Evolutionary conservation across 805 yeast genomes (phyloP).

Genomic region (Torulaspora quercuum): DNA sequence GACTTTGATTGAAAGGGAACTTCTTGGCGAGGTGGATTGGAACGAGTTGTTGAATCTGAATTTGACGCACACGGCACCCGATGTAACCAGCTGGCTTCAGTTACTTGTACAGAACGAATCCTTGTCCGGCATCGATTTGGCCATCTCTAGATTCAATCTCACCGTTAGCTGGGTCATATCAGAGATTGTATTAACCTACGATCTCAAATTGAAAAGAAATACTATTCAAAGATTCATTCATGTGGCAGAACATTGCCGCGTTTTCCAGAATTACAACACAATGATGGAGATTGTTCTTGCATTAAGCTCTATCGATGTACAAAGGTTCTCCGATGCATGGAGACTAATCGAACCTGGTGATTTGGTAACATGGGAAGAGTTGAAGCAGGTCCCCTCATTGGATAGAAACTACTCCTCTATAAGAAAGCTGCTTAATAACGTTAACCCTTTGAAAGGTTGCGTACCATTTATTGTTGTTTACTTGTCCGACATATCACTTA

Average conservation of each 20-base stretch:
- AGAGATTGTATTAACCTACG: constrained; percentile 70
- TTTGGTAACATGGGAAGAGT: constrained; percentile 56
- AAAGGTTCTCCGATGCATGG: constrained; percentile 69
- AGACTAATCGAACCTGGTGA: constrained; percentile 68
- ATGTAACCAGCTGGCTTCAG: constrained; percentile 81
- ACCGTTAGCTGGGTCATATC: constrained; percentile 91
- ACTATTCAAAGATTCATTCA: constrained; percentile 85
- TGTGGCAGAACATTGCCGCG: constrained; percentile 69
- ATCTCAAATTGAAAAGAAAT: constrained; percentile 55
- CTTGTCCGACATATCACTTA: constrained; percentile 75
- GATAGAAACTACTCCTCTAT: constrained; percentile 65
- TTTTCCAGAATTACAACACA: constrained; percentile 78
- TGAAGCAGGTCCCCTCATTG: constrained; percentile 73
- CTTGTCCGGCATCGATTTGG: constrained; percentile 73
- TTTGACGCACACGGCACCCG: constrained; percentile 64
- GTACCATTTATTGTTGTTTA: constrained; percentile 89
- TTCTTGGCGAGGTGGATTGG: constrained; percentile 86
- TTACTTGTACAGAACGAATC: constrained; percentile 56
- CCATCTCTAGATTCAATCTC: constrained; percentile 79
- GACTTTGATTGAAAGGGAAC: constrained; percentile 82
- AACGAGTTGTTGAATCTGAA: constrained; percentile 73
- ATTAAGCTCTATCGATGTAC: constrained; percentile 61
- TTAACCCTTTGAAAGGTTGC: constrained; percentile 68
- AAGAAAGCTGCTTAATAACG: constrained; percentile 47
- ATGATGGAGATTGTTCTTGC: constrained; percentile 85